Evolutionary conservation across 768 basidiomycete genomes (phyloP), one percentile per base, ranked within the genome.

Genomic region (Suillus fuscotomentosus): DNA sequence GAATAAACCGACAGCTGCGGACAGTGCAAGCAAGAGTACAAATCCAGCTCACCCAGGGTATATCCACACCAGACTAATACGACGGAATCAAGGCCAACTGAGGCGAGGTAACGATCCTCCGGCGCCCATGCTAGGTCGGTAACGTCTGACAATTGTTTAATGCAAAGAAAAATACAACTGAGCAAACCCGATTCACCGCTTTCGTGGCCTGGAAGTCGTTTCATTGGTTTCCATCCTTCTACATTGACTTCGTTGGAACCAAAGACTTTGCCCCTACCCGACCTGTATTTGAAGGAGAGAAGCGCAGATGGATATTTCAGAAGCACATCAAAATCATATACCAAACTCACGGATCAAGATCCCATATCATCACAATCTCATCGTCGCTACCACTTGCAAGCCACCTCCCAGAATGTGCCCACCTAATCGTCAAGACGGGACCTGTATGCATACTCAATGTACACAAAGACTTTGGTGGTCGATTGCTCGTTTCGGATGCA

Each of bases 301-400:
- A 53, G 14, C 53, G 15, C 31, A 62, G 62, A 62, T 60, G 60
- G 34, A 55, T 45, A 57, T 61, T 48, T 54, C 57, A 61, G 41
- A 14, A 34, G 62, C 36, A 56, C 36, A 61, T 60, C 34, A 43
- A 41, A 68, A 9, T 22, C 22, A 20, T n/a, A 57, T 11, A 59
- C 20, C 10, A 63, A 61, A 56, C 95, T 80, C 74, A 97, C 95
- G 93, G 94, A 77, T 97, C 95, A 56, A 95, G 84, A 72, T 95
- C 94, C 97, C 96, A 99, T 42, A 99, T 88, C 89, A 99, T 92
- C 38, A 97, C 88, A 68, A 96, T 91, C 73, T 90, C 87, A 73
- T 99, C 97, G 76, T 99, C 97, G 67, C 95, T 94, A 24, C 97
- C 97, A 71, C 93, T 96, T 5, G 97, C 97, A 22, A 99, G 81